phyloP scores from a whole-genome alignment of 1,284 basidiomycete genomes.

The Microbotryum violaceum region DNA sequence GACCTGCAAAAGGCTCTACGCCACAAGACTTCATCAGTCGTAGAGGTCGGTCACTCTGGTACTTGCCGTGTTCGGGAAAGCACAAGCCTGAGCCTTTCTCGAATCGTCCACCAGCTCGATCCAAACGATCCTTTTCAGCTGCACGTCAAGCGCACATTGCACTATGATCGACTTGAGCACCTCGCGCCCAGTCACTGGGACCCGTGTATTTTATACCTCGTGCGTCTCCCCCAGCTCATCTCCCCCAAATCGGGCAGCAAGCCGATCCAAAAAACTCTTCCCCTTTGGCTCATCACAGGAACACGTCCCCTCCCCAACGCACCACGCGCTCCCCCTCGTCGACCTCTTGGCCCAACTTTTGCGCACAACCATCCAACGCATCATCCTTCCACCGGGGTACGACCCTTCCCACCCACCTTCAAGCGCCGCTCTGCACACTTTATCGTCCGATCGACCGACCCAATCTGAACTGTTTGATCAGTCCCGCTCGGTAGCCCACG shows the following conservation, averaged over 20 bases:
- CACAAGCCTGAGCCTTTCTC: no score
- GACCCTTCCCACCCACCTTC: constrained; percentile 12
- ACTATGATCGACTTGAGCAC: constrained; percentile 12
- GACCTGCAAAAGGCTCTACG: constrained; percentile 28
- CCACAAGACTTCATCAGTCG: constrained; percentile 4
- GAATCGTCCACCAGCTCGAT: constrained; percentile 19
- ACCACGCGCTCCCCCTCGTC: not conserved
- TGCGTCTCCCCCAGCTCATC: not conserved
- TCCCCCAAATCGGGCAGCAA: no score
- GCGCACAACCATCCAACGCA: constrained; percentile 8
- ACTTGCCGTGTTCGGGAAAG: no score
- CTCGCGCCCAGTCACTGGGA: constrained; percentile 28
- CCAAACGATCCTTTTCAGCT: constrained; percentile 23
- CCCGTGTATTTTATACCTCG: constrained; percentile 17
- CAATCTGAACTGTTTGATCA: constrained; percentile 13
- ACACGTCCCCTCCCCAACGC: constrained; percentile 16
- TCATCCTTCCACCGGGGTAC: constrained; percentile 22
- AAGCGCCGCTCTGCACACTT: not conserved
- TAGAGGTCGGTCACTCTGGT: constrained; percentile 15
- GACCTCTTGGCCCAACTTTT: constrained; percentile 14
- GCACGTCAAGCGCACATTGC: constrained; percentile 2
- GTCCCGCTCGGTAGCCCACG: not conserved
- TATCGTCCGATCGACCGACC: not conserved
- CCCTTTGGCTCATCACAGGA: constrained; percentile 9
- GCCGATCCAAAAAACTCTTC: no score